A percentile compares a stretch with the other conserved stretches of the same genome.
phyloP scores from a whole-genome alignment of 2,329 filamentous ascomycete genomes.

The Penicillium sp. region DNA sequence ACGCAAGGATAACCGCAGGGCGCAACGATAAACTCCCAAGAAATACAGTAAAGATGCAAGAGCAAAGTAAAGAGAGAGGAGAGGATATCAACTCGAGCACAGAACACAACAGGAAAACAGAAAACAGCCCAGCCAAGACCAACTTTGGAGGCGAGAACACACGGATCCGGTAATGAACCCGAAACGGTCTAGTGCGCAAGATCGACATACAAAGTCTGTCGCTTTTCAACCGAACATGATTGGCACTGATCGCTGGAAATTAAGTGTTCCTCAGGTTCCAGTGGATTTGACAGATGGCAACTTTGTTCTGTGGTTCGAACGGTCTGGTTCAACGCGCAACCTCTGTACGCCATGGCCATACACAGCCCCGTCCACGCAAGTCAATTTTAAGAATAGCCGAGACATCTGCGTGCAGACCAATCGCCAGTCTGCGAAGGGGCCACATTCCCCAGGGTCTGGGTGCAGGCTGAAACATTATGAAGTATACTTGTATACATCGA shows the following conservation, averaged over 20 bases:
- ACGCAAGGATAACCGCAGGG: conserved; percentile 11
- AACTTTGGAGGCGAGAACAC: background rate
- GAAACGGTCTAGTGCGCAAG: conserved; percentile 9
- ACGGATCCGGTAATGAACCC: conserved; percentile 1
- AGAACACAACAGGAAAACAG: background rate
- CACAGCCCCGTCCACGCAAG: conserved; percentile 3
- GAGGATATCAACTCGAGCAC: background rate
- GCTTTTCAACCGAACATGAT: background rate
- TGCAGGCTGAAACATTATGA: background rate
- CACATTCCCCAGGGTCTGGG: conserved; percentile 4
- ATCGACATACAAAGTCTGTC: background rate
- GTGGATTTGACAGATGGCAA: background rate
- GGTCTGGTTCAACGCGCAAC: background rate
- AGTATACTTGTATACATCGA: background rate
- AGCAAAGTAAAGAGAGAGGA: background rate
- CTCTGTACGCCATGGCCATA: background rate
- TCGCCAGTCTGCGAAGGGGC: no score
- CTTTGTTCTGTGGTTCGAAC: background rate
- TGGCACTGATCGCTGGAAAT: background rate
- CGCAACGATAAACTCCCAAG: background rate
- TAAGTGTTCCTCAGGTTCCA: no score
- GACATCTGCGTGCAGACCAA: no score
- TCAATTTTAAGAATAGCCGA: conserved; percentile 2
- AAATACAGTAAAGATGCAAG: background rate
- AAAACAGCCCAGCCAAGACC: conserved; percentile 6